A percentile compares a stretch with the other conserved stretches of the same genome.
Evolutionary conservation across 306 rosid genomes (phyloP).

Genomic region (Crotalaria pallida): DNA sequence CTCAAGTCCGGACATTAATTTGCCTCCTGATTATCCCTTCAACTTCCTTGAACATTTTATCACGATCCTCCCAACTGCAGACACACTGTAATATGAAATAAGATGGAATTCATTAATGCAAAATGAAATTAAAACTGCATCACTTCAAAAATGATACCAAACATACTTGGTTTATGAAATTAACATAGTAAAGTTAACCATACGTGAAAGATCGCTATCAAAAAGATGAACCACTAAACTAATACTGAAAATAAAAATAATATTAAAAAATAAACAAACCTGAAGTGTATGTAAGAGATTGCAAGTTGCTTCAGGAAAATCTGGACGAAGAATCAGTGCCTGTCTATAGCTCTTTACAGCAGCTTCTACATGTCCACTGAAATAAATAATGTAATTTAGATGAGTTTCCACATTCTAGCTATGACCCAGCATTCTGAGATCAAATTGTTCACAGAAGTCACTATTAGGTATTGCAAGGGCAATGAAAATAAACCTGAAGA

Average conservation of each 20-base stretch:
- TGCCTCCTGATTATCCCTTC: slow-evolving; percentile 91
- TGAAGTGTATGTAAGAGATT: slow-evolving; percentile 93
- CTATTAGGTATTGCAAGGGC: neutral
- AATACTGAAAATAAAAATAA: neutral
- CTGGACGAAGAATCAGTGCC: slow-evolving; percentile 76
- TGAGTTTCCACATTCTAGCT: slow-evolving; percentile 2
- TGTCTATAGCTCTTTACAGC: slow-evolving; percentile 86
- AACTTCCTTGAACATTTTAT: slow-evolving; percentile 81
- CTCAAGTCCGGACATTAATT: slow-evolving; percentile 65
- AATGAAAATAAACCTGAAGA: neutral
- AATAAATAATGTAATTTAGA: slow-evolving; percentile 10
- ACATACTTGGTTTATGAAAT: neutral
- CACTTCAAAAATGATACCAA: neutral
- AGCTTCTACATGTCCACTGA: slow-evolving; percentile 91
- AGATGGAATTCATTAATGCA: neutral
- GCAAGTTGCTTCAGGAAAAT: slow-evolving; percentile 98
- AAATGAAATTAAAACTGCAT: neutral
- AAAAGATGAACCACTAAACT: neutral
- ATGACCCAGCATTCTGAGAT: neutral
- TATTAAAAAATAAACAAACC: slow-evolving; percentile 37
- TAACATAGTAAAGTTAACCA: neutral
- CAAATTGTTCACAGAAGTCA: neutral
- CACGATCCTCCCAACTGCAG: slow-evolving; percentile 98
- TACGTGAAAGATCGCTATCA: neutral
- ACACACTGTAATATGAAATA: slow-evolving; percentile 57